Conservation (phyloP, 768 basidiomycete genomes). For the Suillus lakei region DNA sequence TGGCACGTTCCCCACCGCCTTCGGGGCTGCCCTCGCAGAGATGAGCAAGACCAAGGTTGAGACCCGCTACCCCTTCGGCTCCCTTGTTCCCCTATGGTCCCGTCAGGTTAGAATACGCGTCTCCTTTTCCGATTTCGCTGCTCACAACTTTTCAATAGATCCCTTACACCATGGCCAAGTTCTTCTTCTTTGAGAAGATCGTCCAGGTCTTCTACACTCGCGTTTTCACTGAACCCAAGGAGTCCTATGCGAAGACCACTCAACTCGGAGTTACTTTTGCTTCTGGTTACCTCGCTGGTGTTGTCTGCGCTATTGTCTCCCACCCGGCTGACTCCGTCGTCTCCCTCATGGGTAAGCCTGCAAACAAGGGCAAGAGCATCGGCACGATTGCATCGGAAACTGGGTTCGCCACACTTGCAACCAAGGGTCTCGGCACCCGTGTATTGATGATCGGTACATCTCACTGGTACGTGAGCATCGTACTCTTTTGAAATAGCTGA, state of each 20-base stretch:
- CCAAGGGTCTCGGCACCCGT: conserved; percentile 88
- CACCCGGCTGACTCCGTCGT: conserved; percentile 95
- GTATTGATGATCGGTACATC: conserved; percentile 82
- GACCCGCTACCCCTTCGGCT: conserved; percentile 86
- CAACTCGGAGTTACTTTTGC: conserved; percentile 90
- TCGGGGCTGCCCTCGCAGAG: conserved; percentile 68
- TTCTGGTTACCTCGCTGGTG: conserved; percentile 94
- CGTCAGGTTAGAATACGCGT: conserved; percentile 63
- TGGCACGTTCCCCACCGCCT: conserved; percentile 80
- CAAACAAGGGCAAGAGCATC: conserved; percentile 80
- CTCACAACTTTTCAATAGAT: conserved; percentile 52
- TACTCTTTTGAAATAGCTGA: background rate
- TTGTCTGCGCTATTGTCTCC: conserved; percentile 94
- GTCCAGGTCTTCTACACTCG: conserved; percentile 87
- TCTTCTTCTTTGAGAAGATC: conserved; percentile 94
- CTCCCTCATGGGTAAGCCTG: conserved; percentile 89
- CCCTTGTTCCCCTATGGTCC: conserved; percentile 85
- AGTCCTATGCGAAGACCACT: conserved; percentile 77
- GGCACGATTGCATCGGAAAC: conserved; percentile 76
- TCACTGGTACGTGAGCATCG: conserved; percentile 42
- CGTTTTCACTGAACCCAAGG: conserved; percentile 82
- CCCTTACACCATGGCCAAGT: conserved; percentile 99
- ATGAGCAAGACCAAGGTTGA: conserved; percentile 71
- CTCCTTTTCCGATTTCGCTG: background rate
- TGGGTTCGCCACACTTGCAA: conserved; percentile 65